Conservation (phyloP, 495 filamentous ascomycete species). For the Trichocladium uniseriatum region DNA sequence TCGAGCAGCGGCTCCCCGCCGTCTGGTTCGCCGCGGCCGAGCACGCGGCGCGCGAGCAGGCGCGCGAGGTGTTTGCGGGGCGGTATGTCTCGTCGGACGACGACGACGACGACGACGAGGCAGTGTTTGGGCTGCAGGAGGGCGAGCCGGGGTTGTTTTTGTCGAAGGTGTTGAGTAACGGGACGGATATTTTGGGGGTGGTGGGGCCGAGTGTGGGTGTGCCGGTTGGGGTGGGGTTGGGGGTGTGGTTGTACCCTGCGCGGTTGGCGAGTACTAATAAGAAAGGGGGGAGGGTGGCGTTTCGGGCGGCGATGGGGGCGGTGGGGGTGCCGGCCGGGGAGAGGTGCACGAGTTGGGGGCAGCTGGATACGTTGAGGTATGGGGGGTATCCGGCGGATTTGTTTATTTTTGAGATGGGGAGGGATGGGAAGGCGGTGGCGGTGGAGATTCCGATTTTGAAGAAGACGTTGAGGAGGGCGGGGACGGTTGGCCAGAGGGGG, state of each 20-base stretch:
- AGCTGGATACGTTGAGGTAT: neutral
- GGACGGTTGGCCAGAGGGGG: too few species aligned
- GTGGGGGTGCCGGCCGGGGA: neutral
- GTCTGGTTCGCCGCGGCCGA: slow-evolving; percentile 9
- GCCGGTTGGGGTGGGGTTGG: neutral
- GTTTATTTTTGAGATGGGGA: slow-evolving; percentile 8
- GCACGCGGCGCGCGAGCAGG: neutral
- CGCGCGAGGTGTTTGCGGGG: neutral
- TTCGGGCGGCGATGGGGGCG: slow-evolving; percentile 4
- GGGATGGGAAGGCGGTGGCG: slow-evolving; percentile 6
- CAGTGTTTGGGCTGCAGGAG: neutral
- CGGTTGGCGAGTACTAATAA: too few species aligned
- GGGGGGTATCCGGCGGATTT: slow-evolving; percentile 10
- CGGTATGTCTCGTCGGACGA: neutral
- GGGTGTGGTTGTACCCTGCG: slow-evolving; percentile 14
- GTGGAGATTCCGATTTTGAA: slow-evolving; percentile 9
- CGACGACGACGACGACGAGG: neutral
- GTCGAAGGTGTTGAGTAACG: neutral
- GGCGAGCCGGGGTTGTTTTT: neutral
- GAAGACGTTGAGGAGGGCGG: slow-evolving; percentile 1
- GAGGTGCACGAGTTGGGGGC: slow-evolving; percentile 5
- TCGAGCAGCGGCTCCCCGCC: neutral
- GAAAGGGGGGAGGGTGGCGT: neutral
- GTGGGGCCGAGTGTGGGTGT: neutral
- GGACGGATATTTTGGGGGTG: slow-evolving; percentile 6